Evolutionary conservation across 352 stramenopile genomes (phyloP).

Genomic region (Globisporangium rhizosaccharum): DNA sequence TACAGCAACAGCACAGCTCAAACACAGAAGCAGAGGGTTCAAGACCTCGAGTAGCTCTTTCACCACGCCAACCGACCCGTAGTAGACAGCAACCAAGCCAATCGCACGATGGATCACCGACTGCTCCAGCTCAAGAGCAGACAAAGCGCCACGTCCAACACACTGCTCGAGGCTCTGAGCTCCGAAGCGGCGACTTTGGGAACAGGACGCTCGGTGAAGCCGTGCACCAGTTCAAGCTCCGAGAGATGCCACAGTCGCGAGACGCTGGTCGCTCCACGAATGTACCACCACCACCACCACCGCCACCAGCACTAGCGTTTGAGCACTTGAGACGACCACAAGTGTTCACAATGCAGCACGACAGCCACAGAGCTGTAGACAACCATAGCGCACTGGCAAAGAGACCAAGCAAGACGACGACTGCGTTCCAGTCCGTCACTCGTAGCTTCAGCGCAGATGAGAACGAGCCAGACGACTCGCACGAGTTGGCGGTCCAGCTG

Average conservation of each 20-base stretch:
- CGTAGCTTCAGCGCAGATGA: not conserved
- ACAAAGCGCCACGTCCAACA: not conserved
- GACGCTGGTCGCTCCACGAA: not conserved
- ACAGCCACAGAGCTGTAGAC: not conserved
- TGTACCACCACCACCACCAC: not conserved
- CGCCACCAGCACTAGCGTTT: conserved; percentile 3
- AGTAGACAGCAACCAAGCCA: not conserved
- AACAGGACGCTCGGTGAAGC: conserved; percentile 64
- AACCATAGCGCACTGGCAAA: not conserved
- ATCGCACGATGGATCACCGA: not conserved
- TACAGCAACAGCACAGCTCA: not conserved
- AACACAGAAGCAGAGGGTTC: not conserved
- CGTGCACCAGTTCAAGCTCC: conserved; percentile 43
- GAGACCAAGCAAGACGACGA: not conserved
- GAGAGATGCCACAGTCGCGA: conserved; percentile 14
- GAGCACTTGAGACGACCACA: conserved; percentile 5
- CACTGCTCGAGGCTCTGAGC: conserved; percentile 3
- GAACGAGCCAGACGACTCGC: not conserved
- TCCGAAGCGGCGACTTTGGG: conserved; percentile 54
- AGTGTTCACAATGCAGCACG: conserved; percentile 6
- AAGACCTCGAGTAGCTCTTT: not conserved
- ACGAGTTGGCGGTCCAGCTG: conserved; percentile 1
- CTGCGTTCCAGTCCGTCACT: conserved; percentile 1
- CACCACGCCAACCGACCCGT: not conserved
- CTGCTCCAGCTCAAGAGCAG: not conserved